These are phyloP conservation scores for Chaetomiaceae sp. DNA, from an alignment of 2,329 filamentous ascomycete species.

Conservation along the genomic window DNA sequence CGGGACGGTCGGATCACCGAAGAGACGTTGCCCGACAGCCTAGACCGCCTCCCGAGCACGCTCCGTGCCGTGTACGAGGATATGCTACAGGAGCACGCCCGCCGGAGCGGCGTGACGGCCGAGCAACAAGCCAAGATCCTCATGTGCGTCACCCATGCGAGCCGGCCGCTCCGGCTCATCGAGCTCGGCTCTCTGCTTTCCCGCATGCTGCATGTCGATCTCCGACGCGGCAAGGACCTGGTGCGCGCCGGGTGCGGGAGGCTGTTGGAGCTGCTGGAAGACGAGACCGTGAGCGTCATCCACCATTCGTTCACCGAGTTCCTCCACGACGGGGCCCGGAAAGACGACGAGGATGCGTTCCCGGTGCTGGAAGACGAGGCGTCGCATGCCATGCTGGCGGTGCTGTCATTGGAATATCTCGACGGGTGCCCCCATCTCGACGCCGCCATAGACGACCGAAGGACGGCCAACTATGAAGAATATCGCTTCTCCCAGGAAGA, in stretches of 20 bases:
- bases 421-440: not conserved
- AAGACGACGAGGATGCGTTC: not conserved
- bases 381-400: conserved; percentile 1
- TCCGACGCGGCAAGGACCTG: conserved; percentile 30
- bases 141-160: conserved; percentile 38
- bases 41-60: conserved; percentile 25
- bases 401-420: conserved; percentile 1
- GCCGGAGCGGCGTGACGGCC: conserved; percentile 27
- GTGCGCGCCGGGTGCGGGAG: conserved; percentile 37
- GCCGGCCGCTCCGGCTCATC: conserved; percentile 36
- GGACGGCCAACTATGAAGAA: not conserved
- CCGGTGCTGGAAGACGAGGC: not conserved
- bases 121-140: conserved; percentile 36
- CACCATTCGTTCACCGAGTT: conserved; percentile 49
- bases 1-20: conserved; percentile 20
- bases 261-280: conserved; percentile 41
- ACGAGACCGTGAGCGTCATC: conserved; percentile 42
- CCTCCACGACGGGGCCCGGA: conserved; percentile 31
- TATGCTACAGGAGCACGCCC: conserved; percentile 36
- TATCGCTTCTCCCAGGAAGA: not conserved
- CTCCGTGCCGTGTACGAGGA: conserved; percentile 32
- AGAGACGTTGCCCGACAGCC: conserved; percentile 27
- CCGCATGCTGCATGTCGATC: conserved; percentile 15
- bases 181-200: conserved; percentile 33
- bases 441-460: not conserved